phyloP scores from a whole-genome alignment of 176 grass and related monocot species.

The Triticum urartu region DNA sequence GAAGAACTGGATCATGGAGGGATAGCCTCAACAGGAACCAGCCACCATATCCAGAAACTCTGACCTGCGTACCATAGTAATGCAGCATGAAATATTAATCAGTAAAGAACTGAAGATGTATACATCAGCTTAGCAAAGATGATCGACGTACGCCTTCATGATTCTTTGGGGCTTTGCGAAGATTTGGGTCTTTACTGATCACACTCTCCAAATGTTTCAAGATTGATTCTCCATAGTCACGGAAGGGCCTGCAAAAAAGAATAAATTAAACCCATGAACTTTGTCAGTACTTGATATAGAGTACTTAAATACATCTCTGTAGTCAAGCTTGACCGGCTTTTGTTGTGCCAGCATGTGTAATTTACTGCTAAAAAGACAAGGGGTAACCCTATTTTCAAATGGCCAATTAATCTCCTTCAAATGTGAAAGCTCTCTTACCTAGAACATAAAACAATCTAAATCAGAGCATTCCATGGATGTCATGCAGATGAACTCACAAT shows the following conservation, averaged over 20 bases:
- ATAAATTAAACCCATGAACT: conserved; percentile 9
- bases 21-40: conserved; percentile 95
- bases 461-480: background rate
- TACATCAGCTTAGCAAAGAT: background rate
- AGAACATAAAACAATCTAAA: background rate
- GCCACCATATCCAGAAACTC: conserved; percentile 93
- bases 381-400: background rate
- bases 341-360: background rate
- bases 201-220: conserved; percentile 77
- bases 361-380: background rate
- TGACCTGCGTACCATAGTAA: conserved; percentile 50
- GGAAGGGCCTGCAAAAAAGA: conserved; percentile 61
- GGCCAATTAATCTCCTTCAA: background rate
- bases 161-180: conserved; percentile 62
- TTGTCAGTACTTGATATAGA: background rate
- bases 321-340: background rate
- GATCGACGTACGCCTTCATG: conserved; percentile 77
- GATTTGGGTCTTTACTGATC: conserved; percentile 48
- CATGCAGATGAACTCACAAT: background rate
- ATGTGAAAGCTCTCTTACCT: background rate
- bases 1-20: conserved; percentile 98
- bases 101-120: conserved; percentile 1
- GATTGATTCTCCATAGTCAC: conserved; percentile 85
- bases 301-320: background rate
- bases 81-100: conserved; percentile 13